These are phyloP conservation scores for Tolypocladium nubicola DNA, from an alignment of 2,329 filamentous ascomycete species.

Conservation along the genomic window DNA sequence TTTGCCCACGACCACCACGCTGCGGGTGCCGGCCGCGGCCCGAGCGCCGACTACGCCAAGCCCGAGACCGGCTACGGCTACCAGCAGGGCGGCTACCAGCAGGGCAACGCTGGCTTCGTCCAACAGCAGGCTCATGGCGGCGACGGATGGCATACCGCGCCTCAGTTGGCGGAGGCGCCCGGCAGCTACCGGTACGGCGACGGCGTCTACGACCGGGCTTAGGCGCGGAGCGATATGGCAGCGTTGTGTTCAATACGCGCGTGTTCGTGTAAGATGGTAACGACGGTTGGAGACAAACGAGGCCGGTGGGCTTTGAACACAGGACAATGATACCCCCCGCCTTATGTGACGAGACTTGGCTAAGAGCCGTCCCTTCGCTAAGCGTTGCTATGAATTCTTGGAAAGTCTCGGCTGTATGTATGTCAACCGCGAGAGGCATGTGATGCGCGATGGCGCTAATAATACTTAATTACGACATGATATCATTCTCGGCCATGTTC, in stretches of 20 bases:
- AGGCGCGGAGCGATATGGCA: conserved; percentile 1
- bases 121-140: neutral
- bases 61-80: conserved; percentile 17
- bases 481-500: neutral
- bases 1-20: conserved; percentile 15
- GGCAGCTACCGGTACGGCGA: conserved; percentile 24
- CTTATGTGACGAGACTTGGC: neutral
- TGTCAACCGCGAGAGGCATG: neutral
- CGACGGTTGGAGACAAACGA: neutral
- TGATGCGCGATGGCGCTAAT: neutral
- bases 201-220: conserved; percentile 22
- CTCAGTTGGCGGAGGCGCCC: conserved; percentile 5
- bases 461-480: neutral
- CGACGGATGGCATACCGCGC: neutral
- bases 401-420: neutral
- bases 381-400: neutral
- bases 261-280: neutral
- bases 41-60: conserved; percentile 14
- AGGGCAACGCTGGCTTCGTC: neutral
- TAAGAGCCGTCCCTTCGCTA: neutral
- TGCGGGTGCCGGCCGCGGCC: conserved; percentile 8
- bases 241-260: neutral
- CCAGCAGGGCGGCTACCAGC: neutral
- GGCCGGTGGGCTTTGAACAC: neutral
- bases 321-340: neutral